Base-by-base conservation (phyloP, 1,139 yeast genomes). In the Magnusiomyces suaveolens region DNA sequence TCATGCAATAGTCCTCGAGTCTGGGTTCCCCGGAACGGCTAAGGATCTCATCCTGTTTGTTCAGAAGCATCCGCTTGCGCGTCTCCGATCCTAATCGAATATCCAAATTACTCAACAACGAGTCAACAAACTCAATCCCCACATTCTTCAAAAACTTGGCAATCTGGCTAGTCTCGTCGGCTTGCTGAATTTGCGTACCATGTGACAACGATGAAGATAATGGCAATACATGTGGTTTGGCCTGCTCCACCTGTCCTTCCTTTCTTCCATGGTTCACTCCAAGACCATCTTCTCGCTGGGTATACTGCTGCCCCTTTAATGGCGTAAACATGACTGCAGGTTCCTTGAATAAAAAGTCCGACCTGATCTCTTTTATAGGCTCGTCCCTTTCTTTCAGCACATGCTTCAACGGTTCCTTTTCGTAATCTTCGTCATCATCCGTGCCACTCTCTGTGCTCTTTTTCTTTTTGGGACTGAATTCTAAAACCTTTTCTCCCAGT, bases 231-330 rank as follows among this genome's bases (percentile, higher is more conserved):
- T 29, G n/a, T n/a, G n/a, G n/a, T n/a, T n/a, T n/a, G n/a, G n/a
- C n/a, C 33, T 44, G 47, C 20, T 44, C 33, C 14, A 24, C 25
- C 18, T 23, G 29, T 25, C 20, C 33, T 44, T 25, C 47, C 25
- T 25, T n/a, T 39, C 8, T 18, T 86, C 62, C 95, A 90, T 12
- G 69, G 80, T 51, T 68, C 83, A 49, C 89, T 86, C 10, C 94
- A 94, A n/a, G 70, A 80, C 20, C 75, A 84, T 57, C 72, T 79
- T 14, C 70, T 84, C 62, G 73, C 76, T 51, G 77, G 78, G 53
- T 77, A 89, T 52, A 90, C 92, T 50, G 66, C 85, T 55, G 36
- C 36, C 36, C 12, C 36, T 32, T 32, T 14, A 32, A 32, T 32
- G 36, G 36, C 36, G 36, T 32, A 32, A 32, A 32, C 8, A 32